These are phyloP conservation scores for Sequoiadendron giganteum DNA, from an alignment of 75 land plant species.

Conservation along the genomic window DNA sequence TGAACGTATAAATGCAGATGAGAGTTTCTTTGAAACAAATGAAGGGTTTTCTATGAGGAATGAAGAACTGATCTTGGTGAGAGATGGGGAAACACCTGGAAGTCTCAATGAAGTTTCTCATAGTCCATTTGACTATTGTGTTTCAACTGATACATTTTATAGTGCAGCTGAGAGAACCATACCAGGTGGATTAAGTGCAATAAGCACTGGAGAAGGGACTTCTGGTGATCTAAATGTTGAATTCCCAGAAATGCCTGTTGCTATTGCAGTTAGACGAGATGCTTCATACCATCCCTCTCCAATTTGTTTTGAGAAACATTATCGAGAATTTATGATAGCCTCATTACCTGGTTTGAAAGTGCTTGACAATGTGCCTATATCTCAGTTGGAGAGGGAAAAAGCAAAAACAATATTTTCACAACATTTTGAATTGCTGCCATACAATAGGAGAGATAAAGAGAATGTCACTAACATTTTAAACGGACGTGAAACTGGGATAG, in stretches of 20 bases:
- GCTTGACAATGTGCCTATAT: conserved; percentile 67
- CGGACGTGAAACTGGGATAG: conserved; percentile 47
- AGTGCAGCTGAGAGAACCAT: conserved; percentile 16
- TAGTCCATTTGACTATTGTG: conserved; percentile 8
- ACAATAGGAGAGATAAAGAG: conserved; percentile 53
- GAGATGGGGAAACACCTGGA: background rate
- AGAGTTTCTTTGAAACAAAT: conserved; percentile 8
- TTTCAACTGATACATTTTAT: conserved; percentile 12
- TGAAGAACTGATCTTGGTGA: background rate
- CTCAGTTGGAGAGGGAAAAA: conserved; percentile 49
- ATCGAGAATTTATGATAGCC: conserved; percentile 69
- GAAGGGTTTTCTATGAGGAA: conserved; percentile 1
- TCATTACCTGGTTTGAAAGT: conserved; percentile 55
- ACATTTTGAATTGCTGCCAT: conserved; percentile 63
- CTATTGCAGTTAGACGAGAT: conserved; percentile 16
- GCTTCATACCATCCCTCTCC: conserved; percentile 55
- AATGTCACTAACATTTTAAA: conserved; percentile 52
- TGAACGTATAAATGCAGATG: background rate
- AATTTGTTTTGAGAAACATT: conserved; percentile 75
- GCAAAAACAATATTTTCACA: conserved; percentile 41
- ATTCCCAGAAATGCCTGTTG: background rate
- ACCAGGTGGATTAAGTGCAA: background rate
- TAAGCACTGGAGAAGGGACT: conserved; percentile 17
- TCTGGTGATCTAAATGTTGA: conserved; percentile 17
- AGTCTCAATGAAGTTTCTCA: conserved; percentile 4